Evolutionary conservation across 2,329 filamentous ascomycete species (phyloP).

Genomic region (Hypomyces rosellus): DNA sequence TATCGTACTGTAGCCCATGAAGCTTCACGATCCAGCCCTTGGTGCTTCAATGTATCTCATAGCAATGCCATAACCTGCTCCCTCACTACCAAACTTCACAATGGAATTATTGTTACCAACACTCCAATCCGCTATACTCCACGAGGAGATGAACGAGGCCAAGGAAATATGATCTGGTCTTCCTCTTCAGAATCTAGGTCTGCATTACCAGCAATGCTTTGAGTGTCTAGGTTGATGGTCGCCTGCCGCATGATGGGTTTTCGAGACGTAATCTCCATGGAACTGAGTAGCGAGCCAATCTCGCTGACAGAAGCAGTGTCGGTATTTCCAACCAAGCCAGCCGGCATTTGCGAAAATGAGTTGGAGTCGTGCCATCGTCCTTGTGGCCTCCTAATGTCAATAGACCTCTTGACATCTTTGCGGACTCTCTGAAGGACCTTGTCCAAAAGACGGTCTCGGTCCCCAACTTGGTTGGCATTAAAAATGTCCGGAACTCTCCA

Average conservation of each 20-base stretch:
- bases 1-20: no score
- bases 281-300: background rate
- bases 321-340: background rate
- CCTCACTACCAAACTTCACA: no score
- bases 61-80: no score
- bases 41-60: no score
- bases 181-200: background rate
- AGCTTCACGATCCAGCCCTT: no score
- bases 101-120: no score
- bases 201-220: background rate
- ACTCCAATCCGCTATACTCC: no score
- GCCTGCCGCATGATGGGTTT: background rate
- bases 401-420: background rate
- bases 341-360: background rate
- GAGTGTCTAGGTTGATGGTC: background rate
- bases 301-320: background rate
- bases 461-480: background rate
- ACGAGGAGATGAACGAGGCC: no score
- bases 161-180: background rate
- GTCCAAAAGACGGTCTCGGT: background rate
- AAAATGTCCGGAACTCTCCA: constrained; percentile 33
- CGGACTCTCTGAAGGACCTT: background rate
- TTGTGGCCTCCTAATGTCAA: background rate
- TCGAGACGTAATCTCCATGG: background rate
- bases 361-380: constrained; percentile 7